Evolutionary conservation across 768 basidiomycete genomes (phyloP).

Genomic region (Phlebiopsis flavidoalba): DNA sequence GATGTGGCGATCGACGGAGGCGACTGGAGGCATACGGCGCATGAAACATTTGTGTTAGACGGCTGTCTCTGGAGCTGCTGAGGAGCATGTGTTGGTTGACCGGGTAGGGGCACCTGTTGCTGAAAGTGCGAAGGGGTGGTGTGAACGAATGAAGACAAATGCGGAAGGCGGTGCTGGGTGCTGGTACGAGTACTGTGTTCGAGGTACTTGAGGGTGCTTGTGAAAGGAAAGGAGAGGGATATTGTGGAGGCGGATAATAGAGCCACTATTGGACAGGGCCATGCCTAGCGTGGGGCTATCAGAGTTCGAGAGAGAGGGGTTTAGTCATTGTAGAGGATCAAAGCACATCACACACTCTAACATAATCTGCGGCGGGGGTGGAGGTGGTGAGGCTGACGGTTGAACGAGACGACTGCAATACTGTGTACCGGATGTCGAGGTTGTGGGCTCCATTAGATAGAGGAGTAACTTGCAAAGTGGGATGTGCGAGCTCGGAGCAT

Average conservation of each 20-base stretch:
- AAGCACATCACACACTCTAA: constrained; percentile 55
- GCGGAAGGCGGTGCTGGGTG: constrained; percentile 32
- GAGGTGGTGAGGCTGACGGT: constrained; percentile 25
- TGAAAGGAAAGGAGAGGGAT: constrained; percentile 28
- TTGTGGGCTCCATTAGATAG: constrained; percentile 73
- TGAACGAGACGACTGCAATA: constrained; percentile 31
- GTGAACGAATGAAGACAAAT: constrained; percentile 29
- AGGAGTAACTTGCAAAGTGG: constrained; percentile 76
- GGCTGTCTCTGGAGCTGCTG: constrained; percentile 29
- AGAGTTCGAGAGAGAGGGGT: background rate
- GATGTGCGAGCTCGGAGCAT: constrained; percentile 31
- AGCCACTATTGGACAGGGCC: constrained; percentile 38
- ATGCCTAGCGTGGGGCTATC: constrained; percentile 56
- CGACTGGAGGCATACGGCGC: constrained; percentile 68
- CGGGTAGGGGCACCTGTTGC: background rate
- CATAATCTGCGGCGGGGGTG: constrained; percentile 40
- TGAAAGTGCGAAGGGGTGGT: constrained; percentile 23
- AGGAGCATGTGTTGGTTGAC: background rate
- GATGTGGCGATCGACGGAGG: constrained; percentile 33
- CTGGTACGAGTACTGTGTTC: constrained; percentile 33
- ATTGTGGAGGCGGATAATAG: constrained; percentile 40
- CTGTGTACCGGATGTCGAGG: constrained; percentile 31
- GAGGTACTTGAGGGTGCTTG: constrained; percentile 29
- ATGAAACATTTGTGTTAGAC: constrained; percentile 20
- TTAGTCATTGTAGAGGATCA: background rate